These are phyloP conservation scores for Hericium coralloides DNA, from an alignment of 768 basidiomycete genomes.

Conservation along the genomic window DNA sequence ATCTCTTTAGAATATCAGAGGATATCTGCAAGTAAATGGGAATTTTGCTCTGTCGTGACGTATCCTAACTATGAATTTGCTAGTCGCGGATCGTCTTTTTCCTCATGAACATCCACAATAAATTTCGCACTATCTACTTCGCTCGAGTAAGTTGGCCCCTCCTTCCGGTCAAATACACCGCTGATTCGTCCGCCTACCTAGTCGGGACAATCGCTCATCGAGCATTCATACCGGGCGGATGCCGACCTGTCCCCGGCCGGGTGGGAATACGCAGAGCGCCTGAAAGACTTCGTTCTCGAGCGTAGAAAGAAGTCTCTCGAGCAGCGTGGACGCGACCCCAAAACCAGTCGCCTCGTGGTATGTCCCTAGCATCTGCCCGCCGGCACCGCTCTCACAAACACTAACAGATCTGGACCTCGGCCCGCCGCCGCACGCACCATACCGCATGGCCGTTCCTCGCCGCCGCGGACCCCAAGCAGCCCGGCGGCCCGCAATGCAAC, in stretches of 20 bases:
- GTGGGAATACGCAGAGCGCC: constrained; percentile 86
- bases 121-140: constrained; percentile 90
- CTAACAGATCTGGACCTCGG: constrained; percentile 91
- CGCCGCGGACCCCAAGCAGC: constrained; percentile 15
- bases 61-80: neutral
- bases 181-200: constrained; percentile 21
- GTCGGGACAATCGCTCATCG: constrained; percentile 98
- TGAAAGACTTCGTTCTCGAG: constrained; percentile 86
- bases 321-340: constrained; percentile 55
- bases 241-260: constrained; percentile 92
- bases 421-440: constrained; percentile 85
- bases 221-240: constrained; percentile 98
- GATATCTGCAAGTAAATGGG: constrained; percentile 65
- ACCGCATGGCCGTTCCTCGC: constrained; percentile 90
- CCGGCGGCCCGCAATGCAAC: constrained; percentile 25
- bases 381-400: neutral
- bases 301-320: constrained; percentile 71
- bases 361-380: constrained; percentile 15
- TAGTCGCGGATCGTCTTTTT: constrained; percentile 96
- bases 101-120: constrained; percentile 98
- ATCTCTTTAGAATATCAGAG: constrained; percentile 61
- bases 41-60: constrained; percentile 6
- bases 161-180: neutral
- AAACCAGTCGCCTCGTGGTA: constrained; percentile 60
- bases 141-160: constrained; percentile 71